Evolutionary conservation across 257 asterid species (phyloP), one percentile per base, ranked within the genome.

Genomic region (Apocynum venetum): DNA sequence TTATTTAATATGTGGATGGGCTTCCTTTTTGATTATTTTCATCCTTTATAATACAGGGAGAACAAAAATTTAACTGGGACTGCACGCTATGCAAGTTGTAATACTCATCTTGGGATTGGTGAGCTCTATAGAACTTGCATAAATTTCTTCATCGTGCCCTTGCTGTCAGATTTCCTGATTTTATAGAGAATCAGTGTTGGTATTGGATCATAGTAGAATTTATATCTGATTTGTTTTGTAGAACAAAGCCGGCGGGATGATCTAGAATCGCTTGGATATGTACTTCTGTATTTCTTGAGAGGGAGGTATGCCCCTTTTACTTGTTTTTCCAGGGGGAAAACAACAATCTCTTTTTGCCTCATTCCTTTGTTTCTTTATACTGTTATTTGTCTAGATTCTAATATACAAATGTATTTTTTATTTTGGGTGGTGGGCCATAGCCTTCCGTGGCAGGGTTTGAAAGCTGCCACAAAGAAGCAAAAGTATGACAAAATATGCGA

Each of bases 71-170:
- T 95, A 83, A 95, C 99, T 0, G 98, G 99, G 79, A 95, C 99
- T 63, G 99, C 99, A 53, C 96, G 99, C 52, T 95, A 95, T 89
- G 99, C 99, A 70, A 95, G 99, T 82, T 95, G 99, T 85, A 95
- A 95, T 85, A 95, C 99, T 80, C 99, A 95, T 89, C 96, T 95
- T 43, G 97, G 98, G 80, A 91, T 92, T 68, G 98, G 98, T 94
- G 83, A 82, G 91, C 74, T 46, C 40, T 75, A 61, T 44, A 31
- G 52, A 10, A 47, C 31, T 71, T 31, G 1, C 15, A 12, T 57
- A 36, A 19, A 25, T n/a, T 25, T 31, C 10, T 49, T 76, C 25
- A 8, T 20, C 48, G 36, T 68, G 7, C 71, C 72, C 43, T 49
- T 11, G 59, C 52, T 8, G 10, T 67, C 46, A 40, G 47, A 41